phyloP scores from a whole-genome alignment of 2,329 filamentous ascomycete species.

The Iodosphaeria phyllophila region DNA sequence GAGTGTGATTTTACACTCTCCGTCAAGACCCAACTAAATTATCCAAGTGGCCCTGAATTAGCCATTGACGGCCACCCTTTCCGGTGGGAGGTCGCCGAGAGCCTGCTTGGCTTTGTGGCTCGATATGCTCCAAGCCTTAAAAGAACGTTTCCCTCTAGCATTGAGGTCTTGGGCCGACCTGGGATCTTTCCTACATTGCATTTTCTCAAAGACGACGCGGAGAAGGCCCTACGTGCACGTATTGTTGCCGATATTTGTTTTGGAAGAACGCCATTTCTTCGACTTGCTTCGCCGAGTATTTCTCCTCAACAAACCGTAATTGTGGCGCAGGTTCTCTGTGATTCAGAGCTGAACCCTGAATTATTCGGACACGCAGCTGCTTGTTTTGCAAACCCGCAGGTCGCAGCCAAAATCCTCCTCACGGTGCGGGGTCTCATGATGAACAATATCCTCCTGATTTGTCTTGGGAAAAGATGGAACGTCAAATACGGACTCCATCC shows the following conservation, averaged over 20 bases:
- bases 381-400: slow-evolving; percentile 14
- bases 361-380: slow-evolving; percentile 5
- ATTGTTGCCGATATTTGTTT: too few relatives aligned
- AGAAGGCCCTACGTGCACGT: slow-evolving; percentile 25
- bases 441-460: slow-evolving; percentile 37
- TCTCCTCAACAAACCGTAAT: background rate
- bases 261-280: too few relatives aligned
- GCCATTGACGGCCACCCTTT: slow-evolving; percentile 31
- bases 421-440: slow-evolving; percentile 45
- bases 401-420: slow-evolving; percentile 20
- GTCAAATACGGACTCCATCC: slow-evolving; percentile 40
- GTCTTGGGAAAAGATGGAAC: slow-evolving; percentile 45
- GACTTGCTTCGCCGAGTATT: too few relatives aligned
- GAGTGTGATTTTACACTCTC: slow-evolving; percentile 40
- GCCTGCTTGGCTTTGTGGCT: slow-evolving; percentile 20
- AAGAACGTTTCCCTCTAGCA: slow-evolving; percentile 15
- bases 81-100: slow-evolving; percentile 27
- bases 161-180: slow-evolving; percentile 24
- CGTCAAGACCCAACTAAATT: slow-evolving; percentile 35
- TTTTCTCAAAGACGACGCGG: slow-evolving; percentile 28
- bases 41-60: slow-evolving; percentile 29
- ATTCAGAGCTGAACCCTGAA: slow-evolving; percentile 6
- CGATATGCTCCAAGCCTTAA: slow-evolving; percentile 18
- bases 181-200: too few relatives aligned
- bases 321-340: slow-evolving; percentile 9